Evolutionary conservation across 1,284 basidiomycete genomes (phyloP).

Genomic region (Ustilago bromivora): DNA sequence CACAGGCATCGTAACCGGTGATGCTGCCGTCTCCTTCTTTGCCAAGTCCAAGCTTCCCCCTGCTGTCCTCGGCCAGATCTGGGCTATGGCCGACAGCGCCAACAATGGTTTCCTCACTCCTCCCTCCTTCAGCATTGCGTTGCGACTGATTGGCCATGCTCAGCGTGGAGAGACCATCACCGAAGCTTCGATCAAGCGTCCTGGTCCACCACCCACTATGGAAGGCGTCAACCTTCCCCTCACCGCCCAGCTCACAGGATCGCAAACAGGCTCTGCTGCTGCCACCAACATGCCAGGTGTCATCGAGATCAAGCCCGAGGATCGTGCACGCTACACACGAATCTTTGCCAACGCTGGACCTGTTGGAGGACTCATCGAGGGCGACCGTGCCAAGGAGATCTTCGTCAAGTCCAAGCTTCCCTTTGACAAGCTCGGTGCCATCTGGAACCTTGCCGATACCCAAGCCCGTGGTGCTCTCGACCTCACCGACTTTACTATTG

Average conservation of each 20-base stretch:
- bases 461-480: conserved; percentile 91
- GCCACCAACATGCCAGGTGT: conserved; percentile 41
- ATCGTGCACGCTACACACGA: conserved; percentile 67
- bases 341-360: conserved; percentile 68
- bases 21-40: conserved; percentile 67
- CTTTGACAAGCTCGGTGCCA: conserved; percentile 89
- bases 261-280: conserved; percentile 14
- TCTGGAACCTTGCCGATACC: conserved; percentile 96
- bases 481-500: conserved; percentile 91
- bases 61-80: conserved; percentile 84
- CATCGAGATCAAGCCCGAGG: conserved; percentile 63
- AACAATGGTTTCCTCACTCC: conserved; percentile 72
- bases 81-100: conserved; percentile 87
- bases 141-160: conserved; percentile 90
- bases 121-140: conserved; percentile 78
- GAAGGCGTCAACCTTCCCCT: conserved; percentile 76
- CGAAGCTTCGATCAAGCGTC: conserved; percentile 65
- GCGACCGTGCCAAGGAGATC: conserved; percentile 89
- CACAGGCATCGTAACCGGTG: conserved; percentile 64
- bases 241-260: conserved; percentile 37
- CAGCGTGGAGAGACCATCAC: conserved; percentile 84
- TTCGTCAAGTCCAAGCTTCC: conserved; percentile 93
- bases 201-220: conserved; percentile 84
- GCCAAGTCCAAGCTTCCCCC: conserved; percentile 63
- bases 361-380: conserved; percentile 71